Conservation (phyloP, 768 basidiomycete species). For the Leccinum imitatum region DNA sequence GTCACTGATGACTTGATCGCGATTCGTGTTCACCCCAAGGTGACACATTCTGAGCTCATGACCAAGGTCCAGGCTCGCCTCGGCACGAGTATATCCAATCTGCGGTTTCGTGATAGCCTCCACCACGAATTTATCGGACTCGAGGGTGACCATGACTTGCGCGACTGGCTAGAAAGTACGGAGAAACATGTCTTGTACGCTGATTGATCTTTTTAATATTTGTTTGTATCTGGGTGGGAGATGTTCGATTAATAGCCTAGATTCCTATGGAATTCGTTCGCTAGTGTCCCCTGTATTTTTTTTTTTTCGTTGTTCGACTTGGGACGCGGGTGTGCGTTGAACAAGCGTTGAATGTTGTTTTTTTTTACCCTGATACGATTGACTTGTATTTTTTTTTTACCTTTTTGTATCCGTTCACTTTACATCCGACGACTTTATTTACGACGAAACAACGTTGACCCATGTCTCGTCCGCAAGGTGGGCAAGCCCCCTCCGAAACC, state of each 20-base stretch:
- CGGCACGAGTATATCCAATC: conserved; percentile 64
- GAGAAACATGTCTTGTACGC: conserved; percentile 86
- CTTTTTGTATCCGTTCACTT: conserved; percentile 1
- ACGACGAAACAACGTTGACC: neutral
- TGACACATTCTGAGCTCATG: conserved; percentile 83
- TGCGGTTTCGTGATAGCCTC: conserved; percentile 76
- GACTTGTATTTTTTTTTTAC: conserved; percentile 16
- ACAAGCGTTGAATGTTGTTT: conserved; percentile 6
- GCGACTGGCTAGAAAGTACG: conserved; percentile 72
- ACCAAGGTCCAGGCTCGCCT: conserved; percentile 89
- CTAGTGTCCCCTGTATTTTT: conserved; percentile 10
- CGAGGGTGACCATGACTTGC: conserved; percentile 60
- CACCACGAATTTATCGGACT: conserved; percentile 65
- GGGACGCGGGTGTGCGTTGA: neutral
- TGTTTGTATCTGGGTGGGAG: conserved; percentile 7
- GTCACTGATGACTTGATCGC: conserved; percentile 94
- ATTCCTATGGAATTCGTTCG: conserved; percentile 27
- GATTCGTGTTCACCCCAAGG: conserved; percentile 92
- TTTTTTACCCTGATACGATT: conserved; percentile 3
- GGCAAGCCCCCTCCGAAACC: conserved; percentile 47
- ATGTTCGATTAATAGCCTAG: conserved; percentile 28
- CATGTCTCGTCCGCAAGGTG: conserved; percentile 42
- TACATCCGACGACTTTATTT: neutral
- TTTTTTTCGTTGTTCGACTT: neutral
- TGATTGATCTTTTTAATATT: conserved; percentile 42